phyloP scores from a whole-genome alignment of 2,329 filamentous ascomycete species.

The Monosporascus sp. region DNA sequence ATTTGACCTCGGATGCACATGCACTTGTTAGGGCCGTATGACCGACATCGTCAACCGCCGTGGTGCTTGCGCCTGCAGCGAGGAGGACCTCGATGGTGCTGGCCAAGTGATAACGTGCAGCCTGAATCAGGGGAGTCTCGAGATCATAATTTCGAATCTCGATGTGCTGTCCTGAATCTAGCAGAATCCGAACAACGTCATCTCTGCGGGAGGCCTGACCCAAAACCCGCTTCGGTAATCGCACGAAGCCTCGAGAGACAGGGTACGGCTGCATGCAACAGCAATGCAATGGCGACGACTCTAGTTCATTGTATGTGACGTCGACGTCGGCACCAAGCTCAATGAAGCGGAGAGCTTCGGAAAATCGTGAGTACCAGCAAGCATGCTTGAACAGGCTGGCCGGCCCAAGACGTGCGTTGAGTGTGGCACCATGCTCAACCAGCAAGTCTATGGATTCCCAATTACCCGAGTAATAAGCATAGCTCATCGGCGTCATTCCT shows the following conservation, averaged over 20 bases:
- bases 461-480: slow-evolving; percentile 13
- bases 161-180: slow-evolving; percentile 5
- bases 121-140: slow-evolving; percentile 6
- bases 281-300: background rate
- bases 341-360: slow-evolving; percentile 15
- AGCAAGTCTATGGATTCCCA: slow-evolving; percentile 15
- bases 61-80: slow-evolving; percentile 4
- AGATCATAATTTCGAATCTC: background rate
- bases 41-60: background rate
- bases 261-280: background rate
- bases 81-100: slow-evolving; percentile 3
- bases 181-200: background rate
- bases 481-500: slow-evolving; percentile 10
- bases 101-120: background rate
- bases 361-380: slow-evolving; percentile 10
- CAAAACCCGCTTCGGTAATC: background rate
- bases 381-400: slow-evolving; percentile 13
- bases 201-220: slow-evolving; percentile 2
- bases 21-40: slow-evolving; percentile 1
- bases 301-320: background rate
- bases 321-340: slow-evolving; percentile 11
- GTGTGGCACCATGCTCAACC: slow-evolving; percentile 10
- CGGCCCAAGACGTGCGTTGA: slow-evolving; percentile 7
- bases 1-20: background rate
- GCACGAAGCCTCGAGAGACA: background rate